A percentile compares a stretch with the other conserved stretches of the same genome.
Conservation (phyloP, 208 protist genomes). For the Wallacemonas rigidus region DNA sequence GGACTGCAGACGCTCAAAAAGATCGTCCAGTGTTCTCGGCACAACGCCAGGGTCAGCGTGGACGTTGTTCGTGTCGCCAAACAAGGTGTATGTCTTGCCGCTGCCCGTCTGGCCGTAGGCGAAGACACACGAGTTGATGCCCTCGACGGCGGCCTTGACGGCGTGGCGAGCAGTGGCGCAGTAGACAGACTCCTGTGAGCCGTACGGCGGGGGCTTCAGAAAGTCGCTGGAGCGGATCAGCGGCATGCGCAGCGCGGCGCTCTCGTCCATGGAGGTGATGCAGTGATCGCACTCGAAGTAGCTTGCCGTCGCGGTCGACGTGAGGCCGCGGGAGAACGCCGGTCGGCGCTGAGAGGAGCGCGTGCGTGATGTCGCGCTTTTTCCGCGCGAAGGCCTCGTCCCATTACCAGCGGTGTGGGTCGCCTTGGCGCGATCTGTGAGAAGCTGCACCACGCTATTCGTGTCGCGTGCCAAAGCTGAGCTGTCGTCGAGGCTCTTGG, state of each 20-base stretch:
- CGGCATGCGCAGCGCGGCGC: slow-evolving; percentile 58
- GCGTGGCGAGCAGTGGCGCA: slow-evolving; percentile 60
- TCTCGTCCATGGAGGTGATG: slow-evolving; percentile 64
- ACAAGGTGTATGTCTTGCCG: slow-evolving; percentile 88
- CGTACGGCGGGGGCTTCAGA: slow-evolving; percentile 56
- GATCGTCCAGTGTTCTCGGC: slow-evolving; percentile 63
- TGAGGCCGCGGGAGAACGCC: slow-evolving; percentile 20
- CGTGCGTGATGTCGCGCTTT: slow-evolving; percentile 19
- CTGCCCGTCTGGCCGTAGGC: slow-evolving; percentile 89
- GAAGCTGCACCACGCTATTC: slow-evolving; percentile 62
- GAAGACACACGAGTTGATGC: slow-evolving; percentile 88
- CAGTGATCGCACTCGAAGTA: slow-evolving; percentile 76
- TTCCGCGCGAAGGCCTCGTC: slow-evolving; percentile 15
- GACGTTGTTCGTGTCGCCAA: slow-evolving; percentile 67
- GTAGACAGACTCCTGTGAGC: slow-evolving; percentile 81
- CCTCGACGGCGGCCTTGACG: slow-evolving; percentile 74
- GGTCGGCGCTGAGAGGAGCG: slow-evolving; percentile 25
- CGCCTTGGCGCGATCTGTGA: slow-evolving; percentile 40
- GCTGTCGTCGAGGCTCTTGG: slow-evolving; percentile 50
- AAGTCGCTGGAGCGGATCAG: slow-evolving; percentile 68
- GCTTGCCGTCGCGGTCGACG: slow-evolving; percentile 56
- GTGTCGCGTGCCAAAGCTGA: slow-evolving; percentile 55
- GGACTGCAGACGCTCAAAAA: slow-evolving; percentile 63
- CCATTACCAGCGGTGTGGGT: neutral
- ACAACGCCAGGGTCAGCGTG: slow-evolving; percentile 70